Base-by-base conservation (phyloP, 2,329 filamentous ascomycete species). In the Didymella segeticola region DNA sequence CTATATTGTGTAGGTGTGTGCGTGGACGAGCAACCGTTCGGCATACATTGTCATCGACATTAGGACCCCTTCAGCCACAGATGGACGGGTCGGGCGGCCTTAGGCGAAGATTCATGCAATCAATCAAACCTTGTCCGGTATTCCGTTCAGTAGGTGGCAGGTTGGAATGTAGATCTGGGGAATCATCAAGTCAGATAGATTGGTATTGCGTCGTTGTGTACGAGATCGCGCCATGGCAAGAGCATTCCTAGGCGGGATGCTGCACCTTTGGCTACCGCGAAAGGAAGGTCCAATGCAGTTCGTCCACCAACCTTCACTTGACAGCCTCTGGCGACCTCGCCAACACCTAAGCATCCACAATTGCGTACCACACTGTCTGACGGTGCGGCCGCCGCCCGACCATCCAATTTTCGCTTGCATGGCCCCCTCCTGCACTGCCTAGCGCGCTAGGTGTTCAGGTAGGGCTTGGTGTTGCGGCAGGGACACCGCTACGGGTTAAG, bases 381-480 rank as follows among this genome's bases (percentile, higher is more conserved):
- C 46, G 33, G 51, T 45, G 33, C 45, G 51, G 31, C 26, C 39
- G 37, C 38, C 33, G 39, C 51, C 51, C 46, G 34, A 54, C 41
- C 20, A 49, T 45, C 46, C 51, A 54, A 54, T 54, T 54, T 49
- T 54, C 45, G 51, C 45, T 49, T 54, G 51, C 51, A 45, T 49
- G 23, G 23, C 34, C 51, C 51, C 51, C 45, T 54, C 45, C 53
- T 55, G 53, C 53, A 56, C 42, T 42, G 46, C 42, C 53, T 47
- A 50, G 47, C 53, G 41, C 46, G 53, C 53, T 50, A 46, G 42
- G 37, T 47, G 42, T 37, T 56, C 47, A 56, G 36, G 53, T 37
- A 47, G 37, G 53, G 46, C 53, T 56, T 50, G 50, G 47, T 60
- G 50, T 57, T 58, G 62, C 63, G 61, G 63, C 63, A 64, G 54